Evolutionary conservation across 2,329 filamentous ascomycete species (phyloP), one percentile per base, ranked within the genome.

Genomic region (Colletotrichum lentis): DNA sequence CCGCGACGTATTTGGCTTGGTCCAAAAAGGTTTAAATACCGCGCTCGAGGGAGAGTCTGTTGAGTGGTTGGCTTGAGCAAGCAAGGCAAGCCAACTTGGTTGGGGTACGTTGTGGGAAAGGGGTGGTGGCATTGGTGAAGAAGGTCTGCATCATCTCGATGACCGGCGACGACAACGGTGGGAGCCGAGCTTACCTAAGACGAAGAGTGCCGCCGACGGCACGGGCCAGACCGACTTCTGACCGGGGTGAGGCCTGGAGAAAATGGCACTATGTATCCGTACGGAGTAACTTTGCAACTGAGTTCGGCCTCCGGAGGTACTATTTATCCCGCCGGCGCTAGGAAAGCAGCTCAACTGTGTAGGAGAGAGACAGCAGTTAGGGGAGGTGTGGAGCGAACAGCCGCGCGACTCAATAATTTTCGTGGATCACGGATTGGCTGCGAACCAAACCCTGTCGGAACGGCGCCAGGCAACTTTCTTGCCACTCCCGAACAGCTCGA

Each of bases 371-470:
- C 31, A 8, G 24, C 16, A 22, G n/a, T 44, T n/a, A 35, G 31
- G 39, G 43, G 22, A 22, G 16, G 49, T 60, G 65, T 68, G 65
- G 65, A 68, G 65, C 65, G 55, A 68, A 65, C 39, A 60, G 55
- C 65, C 62, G 65, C 35, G 64, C 65, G 49, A 60, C 47, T 68
- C 65, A 59, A 68, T 68, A 65, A 65, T 68, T 68, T 68, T 68
- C 50, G 65, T 65, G 55, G 20, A 68, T 49, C 35, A 54, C 47
- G 18, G 62, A 47, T 49, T 55, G 27, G 65, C 61, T 24, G 55
- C 44, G 62, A 43, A 24, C 20, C 35, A 11, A 39, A 39, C n/a
- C 58, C 20, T 10, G 57, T 41, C 35, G 44, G 37, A 27, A 55
- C 27, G 22, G 35, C 47, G 47, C 43, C 46, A 57, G 52, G 14